phyloP scores from a whole-genome alignment of 2,329 filamentous ascomycete genomes.

The Pseudogymnoascus sp. region DNA sequence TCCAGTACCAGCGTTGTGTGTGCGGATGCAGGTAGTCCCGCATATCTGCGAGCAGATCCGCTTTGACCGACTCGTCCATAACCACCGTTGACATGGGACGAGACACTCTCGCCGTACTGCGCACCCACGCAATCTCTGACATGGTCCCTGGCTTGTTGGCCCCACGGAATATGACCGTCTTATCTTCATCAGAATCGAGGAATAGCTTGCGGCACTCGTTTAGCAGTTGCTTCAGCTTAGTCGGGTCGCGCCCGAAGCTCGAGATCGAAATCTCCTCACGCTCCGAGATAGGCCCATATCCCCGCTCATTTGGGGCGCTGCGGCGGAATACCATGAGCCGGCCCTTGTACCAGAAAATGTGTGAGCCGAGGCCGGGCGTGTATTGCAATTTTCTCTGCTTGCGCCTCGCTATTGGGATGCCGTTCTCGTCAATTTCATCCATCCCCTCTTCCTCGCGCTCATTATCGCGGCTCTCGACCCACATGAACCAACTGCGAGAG shows the following conservation, averaged over 20 bases:
- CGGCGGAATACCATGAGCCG: constrained; percentile 52
- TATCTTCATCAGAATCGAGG: constrained; percentile 50
- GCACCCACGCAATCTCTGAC: constrained; percentile 48
- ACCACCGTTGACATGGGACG: constrained; percentile 61
- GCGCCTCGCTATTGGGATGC: constrained; percentile 33
- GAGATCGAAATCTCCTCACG: constrained; percentile 53
- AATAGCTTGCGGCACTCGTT: constrained; percentile 50
- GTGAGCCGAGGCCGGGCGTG: constrained; percentile 59
- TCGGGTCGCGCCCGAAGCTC: constrained; percentile 55
- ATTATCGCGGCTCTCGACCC: constrained; percentile 34
- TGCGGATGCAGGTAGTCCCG: constrained; percentile 55
- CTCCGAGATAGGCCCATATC: constrained; percentile 39
- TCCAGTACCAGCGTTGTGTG: constrained; percentile 71
- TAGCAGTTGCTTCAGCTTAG: constrained; percentile 55
- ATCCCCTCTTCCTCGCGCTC: constrained; percentile 41
- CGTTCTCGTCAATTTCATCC: constrained; percentile 21
- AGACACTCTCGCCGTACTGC: constrained; percentile 51
- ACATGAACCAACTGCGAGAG: constrained; percentile 44
- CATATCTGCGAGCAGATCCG: constrained; percentile 52
- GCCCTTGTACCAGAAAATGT: constrained; percentile 62
- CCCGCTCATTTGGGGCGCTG: constrained; percentile 33
- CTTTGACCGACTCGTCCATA: constrained; percentile 53
- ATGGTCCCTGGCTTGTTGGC: constrained; percentile 33
- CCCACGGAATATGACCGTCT: constrained; percentile 60
- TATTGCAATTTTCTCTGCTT: constrained; percentile 40